Conservation (phyloP, 225 moss, liverwort and hornwort genomes). For the Bryum argenteum region DNA sequence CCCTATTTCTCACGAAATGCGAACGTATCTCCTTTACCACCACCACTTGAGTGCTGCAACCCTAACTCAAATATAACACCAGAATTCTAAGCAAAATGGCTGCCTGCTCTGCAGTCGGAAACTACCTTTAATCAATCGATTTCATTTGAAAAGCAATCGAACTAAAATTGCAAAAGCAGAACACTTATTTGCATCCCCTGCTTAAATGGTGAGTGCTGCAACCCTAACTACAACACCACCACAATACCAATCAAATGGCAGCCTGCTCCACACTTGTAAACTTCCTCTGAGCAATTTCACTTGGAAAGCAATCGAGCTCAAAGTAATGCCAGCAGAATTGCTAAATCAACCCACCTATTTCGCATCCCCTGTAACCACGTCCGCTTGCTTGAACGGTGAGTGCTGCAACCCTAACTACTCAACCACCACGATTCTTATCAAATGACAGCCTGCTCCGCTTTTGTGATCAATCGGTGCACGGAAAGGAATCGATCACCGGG, state of each 20-base stretch:
- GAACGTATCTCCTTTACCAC: background rate
- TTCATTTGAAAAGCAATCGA: no score
- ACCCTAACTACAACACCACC: constrained; percentile 35
- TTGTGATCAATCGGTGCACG: background rate
- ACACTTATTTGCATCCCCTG: background rate
- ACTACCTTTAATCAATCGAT: no score
- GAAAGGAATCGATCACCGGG: background rate
- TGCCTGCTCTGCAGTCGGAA: no score
- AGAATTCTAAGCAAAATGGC: no score
- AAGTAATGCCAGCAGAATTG: no score
- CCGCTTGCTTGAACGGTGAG: background rate
- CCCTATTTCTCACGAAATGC: background rate
- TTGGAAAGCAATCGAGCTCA: no score
- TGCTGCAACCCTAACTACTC: constrained; percentile 40
- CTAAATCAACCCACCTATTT: background rate
- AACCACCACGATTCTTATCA: background rate
- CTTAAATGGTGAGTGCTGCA: constrained; percentile 12
- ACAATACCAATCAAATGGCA: background rate
- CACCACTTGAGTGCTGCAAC: no score
- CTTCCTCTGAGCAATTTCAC: no score
- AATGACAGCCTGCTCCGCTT: background rate
- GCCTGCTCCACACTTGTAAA: background rate
- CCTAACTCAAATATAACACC: no score
- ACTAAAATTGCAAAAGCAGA: no score
- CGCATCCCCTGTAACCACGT: background rate